Conservation (phyloP, 345 rosid species). For the Bretschneidera sinensis region DNA sequence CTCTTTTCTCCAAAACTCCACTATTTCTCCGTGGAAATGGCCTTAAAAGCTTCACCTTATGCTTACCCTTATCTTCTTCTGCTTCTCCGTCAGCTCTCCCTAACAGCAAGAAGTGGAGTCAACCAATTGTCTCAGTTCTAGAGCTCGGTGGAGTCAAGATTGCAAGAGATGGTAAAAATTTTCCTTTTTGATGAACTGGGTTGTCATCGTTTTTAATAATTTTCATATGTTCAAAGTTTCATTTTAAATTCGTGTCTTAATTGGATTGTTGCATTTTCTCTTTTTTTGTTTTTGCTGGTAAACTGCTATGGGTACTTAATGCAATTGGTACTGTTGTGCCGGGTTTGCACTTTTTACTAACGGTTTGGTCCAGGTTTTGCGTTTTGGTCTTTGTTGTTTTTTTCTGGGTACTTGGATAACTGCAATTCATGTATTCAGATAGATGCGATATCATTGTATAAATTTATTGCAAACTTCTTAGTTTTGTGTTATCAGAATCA, state of each 20-base stretch:
- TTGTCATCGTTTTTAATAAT: neutral
- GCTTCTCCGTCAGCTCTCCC: slow-evolving; percentile 29
- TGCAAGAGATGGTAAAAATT: slow-evolving; percentile 50
- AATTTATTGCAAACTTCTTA: too few species aligned
- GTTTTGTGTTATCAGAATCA: neutral
- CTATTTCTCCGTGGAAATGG: slow-evolving; percentile 23
- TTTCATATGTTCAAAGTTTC: neutral
- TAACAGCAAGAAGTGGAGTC: slow-evolving; percentile 37
- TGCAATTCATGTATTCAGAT: neutral
- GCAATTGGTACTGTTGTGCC: neutral
- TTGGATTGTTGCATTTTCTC: neutral
- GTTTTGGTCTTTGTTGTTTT: neutral
- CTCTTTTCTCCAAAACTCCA: slow-evolving; percentile 35
- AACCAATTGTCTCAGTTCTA: slow-evolving; percentile 53
- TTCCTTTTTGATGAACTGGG: neutral
- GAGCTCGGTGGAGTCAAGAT: slow-evolving; percentile 74
- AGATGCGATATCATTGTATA: neutral
- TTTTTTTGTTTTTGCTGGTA: neutral
- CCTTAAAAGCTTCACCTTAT: slow-evolving; percentile 28
- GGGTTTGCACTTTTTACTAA: neutral
- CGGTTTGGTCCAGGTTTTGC: neutral
- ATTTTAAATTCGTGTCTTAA: neutral
- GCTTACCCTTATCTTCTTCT: slow-evolving; percentile 40
- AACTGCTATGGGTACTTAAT: neutral
- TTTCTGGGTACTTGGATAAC: neutral